Base-by-base conservation (phyloP, 2,329 filamentous ascomycete genomes). In the Paecilomyces sp. region DNA sequence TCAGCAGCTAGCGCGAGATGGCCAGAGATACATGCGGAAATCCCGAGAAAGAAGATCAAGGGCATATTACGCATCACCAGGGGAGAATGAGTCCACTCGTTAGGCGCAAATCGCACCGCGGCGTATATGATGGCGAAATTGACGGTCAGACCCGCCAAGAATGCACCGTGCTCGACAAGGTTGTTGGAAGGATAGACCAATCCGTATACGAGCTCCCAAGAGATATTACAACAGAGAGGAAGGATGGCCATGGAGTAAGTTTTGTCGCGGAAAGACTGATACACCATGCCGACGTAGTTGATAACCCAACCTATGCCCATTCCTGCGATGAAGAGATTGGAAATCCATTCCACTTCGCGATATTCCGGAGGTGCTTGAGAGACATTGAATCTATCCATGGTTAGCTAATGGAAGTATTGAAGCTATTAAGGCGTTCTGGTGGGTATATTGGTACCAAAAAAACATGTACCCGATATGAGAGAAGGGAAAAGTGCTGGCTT, bases 291-390 rank as follows among this genome's bases (percentile, higher is more conserved):
- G 15, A 57, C 15, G 41, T 54, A 68, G 65, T 12, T 71, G 68
- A 57, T 70, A 71, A 11, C 66, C 64, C 12, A 62, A 57, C 25
- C 41, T 15, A 22, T 18, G n/a, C 41, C 41, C 41, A 47, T 47
- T 22, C 41, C 41, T 47, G 18, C 7, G 15, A 47, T 18, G 7
- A 47, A 47, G n/a, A 47, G 5, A 22, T 47, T 47, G 7, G 41
- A n/a, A 8, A 47, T 1, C 41, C 41, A 47, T 47, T 47, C 41
- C 41, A 47, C 41, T 22, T 47, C 3, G n/a, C 18, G 41, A 8
- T 47, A 47, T 47, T 47, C 41, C 2, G 41, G n/a, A 47, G 41
- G 41, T 47, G 41, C 41, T 47, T 47, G n/a, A 2, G 41, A 47
- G 41, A 2, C 41, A 18, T 47, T 15, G 18, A 47, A 47, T 22